phyloP scores from a whole-genome alignment of 2,329 filamentous ascomycete genomes.

The Fusarium sp. region DNA sequence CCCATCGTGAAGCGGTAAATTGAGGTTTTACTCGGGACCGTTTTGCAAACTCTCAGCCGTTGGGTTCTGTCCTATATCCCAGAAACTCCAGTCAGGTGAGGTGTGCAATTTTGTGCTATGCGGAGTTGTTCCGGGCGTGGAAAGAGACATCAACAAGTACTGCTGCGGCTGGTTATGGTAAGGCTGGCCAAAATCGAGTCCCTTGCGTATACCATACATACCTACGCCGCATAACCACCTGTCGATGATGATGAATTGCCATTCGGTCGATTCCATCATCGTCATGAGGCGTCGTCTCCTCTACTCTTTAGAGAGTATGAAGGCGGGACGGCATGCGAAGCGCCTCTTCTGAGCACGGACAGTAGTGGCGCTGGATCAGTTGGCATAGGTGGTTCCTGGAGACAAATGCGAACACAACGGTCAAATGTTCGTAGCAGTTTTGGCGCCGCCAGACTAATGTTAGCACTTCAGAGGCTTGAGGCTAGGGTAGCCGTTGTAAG shows the following conservation, averaged over 20 bases:
- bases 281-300: constrained; percentile 12
- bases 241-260: constrained; percentile 34
- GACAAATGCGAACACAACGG: constrained; percentile 35
- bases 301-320: constrained; percentile 7
- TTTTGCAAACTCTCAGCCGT: constrained; percentile 14
- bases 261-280: constrained; percentile 26
- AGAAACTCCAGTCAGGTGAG: neutral
- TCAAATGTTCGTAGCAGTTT: constrained; percentile 23
- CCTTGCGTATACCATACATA: constrained; percentile 35
- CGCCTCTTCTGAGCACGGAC: constrained; percentile 1
- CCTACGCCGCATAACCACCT: constrained; percentile 18
- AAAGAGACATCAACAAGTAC: constrained; percentile 8
- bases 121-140: constrained; percentile 30
- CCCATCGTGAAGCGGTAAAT: constrained; percentile 26
- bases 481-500: constrained; percentile 8
- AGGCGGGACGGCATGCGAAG: constrained; percentile 8
- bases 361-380: constrained; percentile 15
- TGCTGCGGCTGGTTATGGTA: constrained; percentile 9
- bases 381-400: constrained; percentile 5
- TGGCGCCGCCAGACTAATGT: constrained; percentile 24
- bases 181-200: constrained; percentile 21
- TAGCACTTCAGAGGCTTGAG: constrained; percentile 2
- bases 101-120: constrained; percentile 19
- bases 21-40: constrained; percentile 18
- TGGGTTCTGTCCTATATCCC: neutral